Evolutionary conservation across 768 basidiomycete species (phyloP).

Genomic region (Auricularia cornea): DNA sequence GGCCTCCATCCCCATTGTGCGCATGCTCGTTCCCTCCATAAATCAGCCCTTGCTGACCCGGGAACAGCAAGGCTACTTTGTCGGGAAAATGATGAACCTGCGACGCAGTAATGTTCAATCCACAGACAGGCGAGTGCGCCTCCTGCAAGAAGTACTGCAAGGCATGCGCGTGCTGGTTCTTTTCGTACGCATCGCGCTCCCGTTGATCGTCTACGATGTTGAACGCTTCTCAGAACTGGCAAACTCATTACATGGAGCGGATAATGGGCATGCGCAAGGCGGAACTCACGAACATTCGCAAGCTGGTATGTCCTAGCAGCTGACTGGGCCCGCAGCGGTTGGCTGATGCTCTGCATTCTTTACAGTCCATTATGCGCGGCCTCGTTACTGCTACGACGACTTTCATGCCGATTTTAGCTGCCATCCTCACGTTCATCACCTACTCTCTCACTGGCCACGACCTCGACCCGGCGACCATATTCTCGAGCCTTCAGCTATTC

Average conservation of each 20-base stretch:
- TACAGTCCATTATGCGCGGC: not conserved
- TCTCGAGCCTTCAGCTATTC: slow-evolving; percentile 50
- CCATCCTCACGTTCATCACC: slow-evolving; percentile 60
- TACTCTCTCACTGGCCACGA: slow-evolving; percentile 52
- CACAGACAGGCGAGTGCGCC: not conserved
- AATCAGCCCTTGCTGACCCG: not conserved
- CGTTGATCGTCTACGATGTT: not conserved
- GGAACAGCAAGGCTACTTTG: not conserved
- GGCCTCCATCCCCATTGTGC: not conserved
- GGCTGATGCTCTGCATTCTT: not conserved
- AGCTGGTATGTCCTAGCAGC: not conserved
- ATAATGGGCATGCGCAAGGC: not conserved
- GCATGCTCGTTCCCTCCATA: not conserved
- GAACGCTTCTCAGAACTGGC: not conserved
- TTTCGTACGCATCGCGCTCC: not conserved
- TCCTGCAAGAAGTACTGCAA: not conserved
- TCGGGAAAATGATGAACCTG: not conserved
- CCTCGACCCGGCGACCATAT: slow-evolving; percentile 47
- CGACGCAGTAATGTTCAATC: not conserved
- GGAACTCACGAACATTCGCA: not conserved
- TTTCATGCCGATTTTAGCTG: slow-evolving; percentile 48
- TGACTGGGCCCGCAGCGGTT: too few species aligned
- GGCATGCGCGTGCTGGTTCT: not conserved
- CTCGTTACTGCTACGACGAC: not conserved
- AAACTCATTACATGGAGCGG: not conserved